A percentile compares a stretch with the other conserved stretches of the same genome.
Conservation (phyloP, 768 basidiomycete species). For the Trichaptum fuscoviolaceum region DNA sequence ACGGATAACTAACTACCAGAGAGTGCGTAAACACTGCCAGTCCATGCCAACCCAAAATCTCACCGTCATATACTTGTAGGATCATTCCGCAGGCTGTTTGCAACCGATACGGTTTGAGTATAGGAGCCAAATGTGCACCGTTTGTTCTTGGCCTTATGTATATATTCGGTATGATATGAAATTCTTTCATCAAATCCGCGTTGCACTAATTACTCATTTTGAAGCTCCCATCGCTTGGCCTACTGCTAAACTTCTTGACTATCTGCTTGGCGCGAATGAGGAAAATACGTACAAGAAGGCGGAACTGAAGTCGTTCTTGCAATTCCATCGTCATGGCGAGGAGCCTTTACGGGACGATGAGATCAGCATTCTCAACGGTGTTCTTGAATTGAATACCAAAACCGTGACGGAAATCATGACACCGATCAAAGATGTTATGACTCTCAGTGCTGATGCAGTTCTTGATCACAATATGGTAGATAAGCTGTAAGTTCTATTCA, state of each 20-base stretch:
- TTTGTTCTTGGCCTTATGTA: slow-evolving; percentile 74
- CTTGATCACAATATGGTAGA: slow-evolving; percentile 79
- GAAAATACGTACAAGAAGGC: slow-evolving; percentile 77
- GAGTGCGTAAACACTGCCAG: slow-evolving; percentile 22
- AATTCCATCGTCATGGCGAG: slow-evolving; percentile 70
- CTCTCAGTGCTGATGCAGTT: slow-evolving; percentile 70
- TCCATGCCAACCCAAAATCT: not conserved
- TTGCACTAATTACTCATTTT: not conserved
- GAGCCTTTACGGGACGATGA: slow-evolving; percentile 79
- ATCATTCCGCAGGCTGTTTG: slow-evolving; percentile 73
- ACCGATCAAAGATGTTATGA: slow-evolving; percentile 78
- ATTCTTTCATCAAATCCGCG: slow-evolving; percentile 7
- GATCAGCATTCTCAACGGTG: slow-evolving; percentile 75
- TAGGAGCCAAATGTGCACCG: slow-evolving; percentile 75
- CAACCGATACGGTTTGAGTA: slow-evolving; percentile 68
- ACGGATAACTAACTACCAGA: slow-evolving; percentile 28
- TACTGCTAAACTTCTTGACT: slow-evolving; percentile 70
- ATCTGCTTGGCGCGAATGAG: slow-evolving; percentile 70
- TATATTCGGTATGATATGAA: slow-evolving; percentile 35
- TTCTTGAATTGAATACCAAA: slow-evolving; percentile 72
- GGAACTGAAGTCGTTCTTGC: slow-evolving; percentile 69
- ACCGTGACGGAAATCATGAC: slow-evolving; percentile 77
- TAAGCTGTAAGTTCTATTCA: slow-evolving; percentile 46
- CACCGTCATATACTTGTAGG: slow-evolving; percentile 25
- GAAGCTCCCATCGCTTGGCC: slow-evolving; percentile 74